Base-by-base conservation (phyloP, 306 rosid species). In the Quercus bicolor region DNA sequence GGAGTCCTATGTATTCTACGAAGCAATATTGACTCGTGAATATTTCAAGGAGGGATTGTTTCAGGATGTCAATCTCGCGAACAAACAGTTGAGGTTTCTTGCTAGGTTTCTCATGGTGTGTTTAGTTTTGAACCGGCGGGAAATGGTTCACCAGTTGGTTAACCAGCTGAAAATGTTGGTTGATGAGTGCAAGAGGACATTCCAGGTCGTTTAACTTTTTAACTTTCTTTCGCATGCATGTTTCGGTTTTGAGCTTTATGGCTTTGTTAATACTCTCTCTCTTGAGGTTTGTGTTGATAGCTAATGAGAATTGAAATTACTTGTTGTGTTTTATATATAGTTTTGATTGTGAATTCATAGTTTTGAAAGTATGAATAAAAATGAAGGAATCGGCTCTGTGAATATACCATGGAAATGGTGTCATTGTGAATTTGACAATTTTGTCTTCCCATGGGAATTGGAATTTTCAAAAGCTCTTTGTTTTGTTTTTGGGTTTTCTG, bases 91-190 rank as follows among this genome's bases (percentile, higher is more conserved):
- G 82, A 86, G 98, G 71, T 91, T 95, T 74, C 80, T 95, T 26
- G 94, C 98, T 31, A 80, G 98, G 85, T 95, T 95, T 84, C 75
- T 92, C 37, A 85, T 85, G 77, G 98, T 95, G 34, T 95, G 98
- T 75, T 77, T 95, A 88, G 86, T 91, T 74, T 80, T 87, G 80
- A 91, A 91, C 75, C 93, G 94, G 43, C 81, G 93, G 66, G 95
- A 92, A 64, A 84, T 89, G 90, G 85, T 92, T 79, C 94, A 87
- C 74, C 97, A 85, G 62, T 84, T 95, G 81, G 94, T 88, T 74
- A 85, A 86, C 80, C 97, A 91, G 86, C 93, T 92, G 45, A 87
- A 88, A 80, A 77, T 83, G 48, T 84, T 91, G 80, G 89, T 91
- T 48, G 98, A 92, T 28, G 97, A 95, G 54, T 95, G 94, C 87